Base-by-base conservation (phyloP, 164 flowering plant species). In the Chloranthus sessilifolius region DNA sequence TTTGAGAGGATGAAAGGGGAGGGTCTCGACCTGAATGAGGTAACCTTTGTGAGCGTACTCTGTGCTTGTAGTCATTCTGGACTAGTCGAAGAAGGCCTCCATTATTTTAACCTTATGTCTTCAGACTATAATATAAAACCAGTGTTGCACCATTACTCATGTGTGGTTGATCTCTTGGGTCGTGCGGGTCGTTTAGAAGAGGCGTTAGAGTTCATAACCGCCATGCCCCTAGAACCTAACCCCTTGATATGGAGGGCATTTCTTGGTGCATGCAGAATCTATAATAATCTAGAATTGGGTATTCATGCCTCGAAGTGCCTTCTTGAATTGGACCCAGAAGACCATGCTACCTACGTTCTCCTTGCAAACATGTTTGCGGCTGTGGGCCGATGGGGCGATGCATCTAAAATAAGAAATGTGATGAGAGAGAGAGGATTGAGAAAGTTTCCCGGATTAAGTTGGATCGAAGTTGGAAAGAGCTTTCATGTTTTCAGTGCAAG, bases 111-210 rank as follows among this genome's bases (percentile, higher is more conserved):
- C 4, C 36, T 26, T 27, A 45, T 55, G 59, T 37, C 43, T 17
- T 34, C 35, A 7, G 34, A 45, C 21, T 47, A 55, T 26, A 26
- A 35, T 4, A 55, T 45, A 3, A 19, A 46, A 19, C 59, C 59
- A 27, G 51, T 55, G 11, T 14, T 45, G 6, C 59, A 55, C 30
- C 59, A 55, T 38, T 55, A 55, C 27, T 51, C 51, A 2, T 55
- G 59, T 36, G 15, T 55, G 35, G 43, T 55, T 7, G 59, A 55
- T 36, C 51, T 55, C 31, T 45, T 55, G 51, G 59, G 59, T 12
- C 51, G 52, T 5, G 49, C 59, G 2, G 50, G 42, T 27, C 27
- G 10, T 2, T 43, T 55, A 14, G 41, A 35, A 27, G 59, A 55
- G 33, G 59, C 59, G 10, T 26, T 55, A 28, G 25, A 35, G 24